Evolutionary conservation across 1,284 basidiomycete species (phyloP), one percentile per base, ranked within the genome.

Genomic region (Mixia osmundae): DNA sequence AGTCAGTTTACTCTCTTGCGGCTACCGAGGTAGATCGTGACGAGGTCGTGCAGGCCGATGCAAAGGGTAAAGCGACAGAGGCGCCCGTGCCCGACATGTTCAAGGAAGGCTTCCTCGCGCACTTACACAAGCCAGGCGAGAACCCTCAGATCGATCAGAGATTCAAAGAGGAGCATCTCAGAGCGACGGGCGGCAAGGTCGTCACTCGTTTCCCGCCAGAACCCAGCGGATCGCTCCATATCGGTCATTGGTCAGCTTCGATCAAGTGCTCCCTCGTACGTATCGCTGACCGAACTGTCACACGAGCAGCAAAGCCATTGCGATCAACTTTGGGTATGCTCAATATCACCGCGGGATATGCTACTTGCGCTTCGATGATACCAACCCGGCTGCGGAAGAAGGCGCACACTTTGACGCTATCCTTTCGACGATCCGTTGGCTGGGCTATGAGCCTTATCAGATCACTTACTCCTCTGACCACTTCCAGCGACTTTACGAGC

Each of bases 381-480:
- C 91, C 25, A 99, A 99, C 57, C 91, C 91, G 0, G 83, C 91
- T 58, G 83, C 83, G 33, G 91, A 99, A 56, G 91, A 97, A 59
- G 83, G 72, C 29, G 65, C 71, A 46, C 97, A 91, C 59, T 94
- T 97, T 53, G 82, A 89, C 55, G 89, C 79, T 43, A 95, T 97
- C 38, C 62, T 97, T 50, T 87, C 95, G 59, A 82, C 76, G 45
- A 68, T 97, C 32, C 68, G 87, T 45, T 99, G 91, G 91, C 67
- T 99, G 20, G 91, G 91, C 2, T 99, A 73, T 51, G 87, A 97
- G 57, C 91, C 91, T 4, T 95, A 79, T 78, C 83, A 83, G 59
- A 85, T 99, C 61, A 97, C 91, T 10, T 97, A 97, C 59, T 95
- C 89, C 35, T 89, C 82, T 52, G 91, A 97, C 60, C 83, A 97